Percentiles rank a stretch among this genome's conserved stretches.
phyloP scores from a whole-genome alignment of 345 rosid species.

The Brassica juncea region DNA sequence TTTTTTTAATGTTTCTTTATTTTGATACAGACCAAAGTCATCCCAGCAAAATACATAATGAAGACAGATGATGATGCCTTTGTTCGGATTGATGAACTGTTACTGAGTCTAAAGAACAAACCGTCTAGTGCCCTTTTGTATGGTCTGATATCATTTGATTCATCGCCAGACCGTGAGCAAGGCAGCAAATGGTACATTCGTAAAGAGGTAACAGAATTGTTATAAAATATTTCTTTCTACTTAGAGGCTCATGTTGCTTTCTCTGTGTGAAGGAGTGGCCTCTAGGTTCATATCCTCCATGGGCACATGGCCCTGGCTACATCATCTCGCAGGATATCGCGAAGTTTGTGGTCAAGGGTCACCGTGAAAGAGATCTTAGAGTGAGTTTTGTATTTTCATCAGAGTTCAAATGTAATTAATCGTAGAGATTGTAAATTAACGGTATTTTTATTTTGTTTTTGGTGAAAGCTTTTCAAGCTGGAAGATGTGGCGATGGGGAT shows the following conservation, averaged over 20 bases:
- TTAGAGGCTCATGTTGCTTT: not conserved
- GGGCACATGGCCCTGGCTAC: conserved; percentile 99
- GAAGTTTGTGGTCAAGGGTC: conserved; percentile 68
- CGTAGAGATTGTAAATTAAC: not conserved
- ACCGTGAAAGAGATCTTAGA: conserved; percentile 64
- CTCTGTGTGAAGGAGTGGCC: conserved; percentile 70
- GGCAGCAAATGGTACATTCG: conserved; percentile 90
- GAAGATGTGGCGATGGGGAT: conserved; percentile 98
- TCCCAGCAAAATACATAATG: conserved; percentile 85
- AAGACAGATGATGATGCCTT: conserved; percentile 96
- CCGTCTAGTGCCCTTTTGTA: conserved; percentile 63
- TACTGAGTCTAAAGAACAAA: conserved; percentile 59
- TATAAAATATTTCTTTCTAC: not conserved
- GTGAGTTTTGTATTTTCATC: conserved; percentile 42
- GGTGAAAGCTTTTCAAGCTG: conserved; percentile 72
- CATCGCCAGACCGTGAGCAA: conserved; percentile 74
- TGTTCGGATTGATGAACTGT: conserved; percentile 79
- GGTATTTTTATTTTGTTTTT: not conserved
- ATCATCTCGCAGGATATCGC: conserved; percentile 74
- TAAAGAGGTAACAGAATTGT: conserved; percentile 47
- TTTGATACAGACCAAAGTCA: conserved; percentile 69
- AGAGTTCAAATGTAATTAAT: not conserved
- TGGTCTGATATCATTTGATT: conserved; percentile 68
- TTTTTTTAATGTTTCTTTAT: conserved; percentile 1
- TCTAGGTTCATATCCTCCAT: conserved; percentile 71